Conservation (phyloP, 495 filamentous ascomycete species). For the Trypethelium eluteriae region DNA sequence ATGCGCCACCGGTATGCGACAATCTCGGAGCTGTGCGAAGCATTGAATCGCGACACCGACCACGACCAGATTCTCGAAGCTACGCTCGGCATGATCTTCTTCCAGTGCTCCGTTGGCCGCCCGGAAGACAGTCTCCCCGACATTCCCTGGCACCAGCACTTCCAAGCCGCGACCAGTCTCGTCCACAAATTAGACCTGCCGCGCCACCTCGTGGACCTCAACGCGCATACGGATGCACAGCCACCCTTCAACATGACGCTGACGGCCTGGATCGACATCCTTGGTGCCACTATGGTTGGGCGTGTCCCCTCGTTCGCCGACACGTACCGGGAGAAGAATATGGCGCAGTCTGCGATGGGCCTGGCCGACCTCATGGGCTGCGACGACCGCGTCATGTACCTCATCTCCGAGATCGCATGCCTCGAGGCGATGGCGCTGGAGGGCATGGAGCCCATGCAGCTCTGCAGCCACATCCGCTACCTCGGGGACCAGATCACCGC, state of each 20-base stretch:
- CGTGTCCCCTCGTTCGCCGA: slow-evolving; percentile 80
- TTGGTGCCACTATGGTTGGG: slow-evolving; percentile 87
- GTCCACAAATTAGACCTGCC: slow-evolving; percentile 80
- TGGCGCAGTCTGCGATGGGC: slow-evolving; percentile 62
- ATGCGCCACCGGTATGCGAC: slow-evolving; percentile 87
- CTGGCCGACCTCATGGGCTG: slow-evolving; percentile 94
- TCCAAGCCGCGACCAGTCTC: slow-evolving; percentile 77
- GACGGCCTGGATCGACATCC: slow-evolving; percentile 93
- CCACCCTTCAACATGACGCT: slow-evolving; percentile 92
- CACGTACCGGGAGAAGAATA: slow-evolving; percentile 83
- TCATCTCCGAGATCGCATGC: slow-evolving; percentile 95
- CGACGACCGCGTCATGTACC: slow-evolving; percentile 94
- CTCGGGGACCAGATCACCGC: slow-evolving; percentile 75
- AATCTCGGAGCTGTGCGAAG: slow-evolving; percentile 77
- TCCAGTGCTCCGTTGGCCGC: slow-evolving; percentile 86
- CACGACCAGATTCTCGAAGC: slow-evolving; percentile 88
- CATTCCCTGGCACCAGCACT: slow-evolving; percentile 95
- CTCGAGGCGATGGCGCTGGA: slow-evolving; percentile 80
- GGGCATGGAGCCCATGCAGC: slow-evolving; percentile 69
- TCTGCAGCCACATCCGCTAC: slow-evolving; percentile 75
- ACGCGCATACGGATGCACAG: slow-evolving; percentile 47
- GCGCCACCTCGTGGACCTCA: slow-evolving; percentile 49
- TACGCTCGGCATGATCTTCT: slow-evolving; percentile 93
- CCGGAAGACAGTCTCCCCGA: slow-evolving; percentile 82
- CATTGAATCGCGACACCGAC: slow-evolving; percentile 68